Evolutionary conservation across 2,329 filamentous ascomycete genomes (phyloP).

Genomic region (Talaromyces islandicus): DNA sequence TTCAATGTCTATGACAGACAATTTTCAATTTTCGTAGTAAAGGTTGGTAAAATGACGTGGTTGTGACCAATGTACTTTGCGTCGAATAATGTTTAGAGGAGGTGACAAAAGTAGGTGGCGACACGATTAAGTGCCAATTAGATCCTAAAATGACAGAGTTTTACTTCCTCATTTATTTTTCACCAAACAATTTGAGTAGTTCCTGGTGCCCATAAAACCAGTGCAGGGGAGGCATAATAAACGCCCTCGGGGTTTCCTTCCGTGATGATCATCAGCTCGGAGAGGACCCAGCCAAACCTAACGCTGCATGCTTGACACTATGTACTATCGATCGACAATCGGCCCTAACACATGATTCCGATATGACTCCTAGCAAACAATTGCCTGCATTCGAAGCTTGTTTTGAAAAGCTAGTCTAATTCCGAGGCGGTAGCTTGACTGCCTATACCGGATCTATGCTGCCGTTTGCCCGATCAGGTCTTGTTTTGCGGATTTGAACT

Average conservation of each 20-base stretch:
- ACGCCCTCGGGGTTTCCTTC: background rate
- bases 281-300: too few species aligned
- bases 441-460: background rate
- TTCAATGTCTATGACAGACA: background rate
- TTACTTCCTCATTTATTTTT: background rate
- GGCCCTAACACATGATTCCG: background rate
- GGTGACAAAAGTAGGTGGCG: background rate
- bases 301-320: too few species aligned
- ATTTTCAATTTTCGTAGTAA: background rate
- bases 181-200: background rate
- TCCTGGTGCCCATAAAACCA: background rate
- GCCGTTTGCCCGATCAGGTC: background rate
- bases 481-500: background rate
- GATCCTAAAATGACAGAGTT: fast-evolving
- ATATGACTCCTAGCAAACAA: background rate
- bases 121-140: background rate
- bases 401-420: background rate
- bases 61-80: background rate
- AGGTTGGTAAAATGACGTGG: background rate
- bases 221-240: too few species aligned
- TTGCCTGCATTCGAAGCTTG: background rate
- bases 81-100: background rate
- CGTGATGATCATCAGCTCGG: background rate
- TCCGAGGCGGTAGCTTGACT: background rate
- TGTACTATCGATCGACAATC: background rate